phyloP scores from a whole-genome alignment of 768 basidiomycete species.

The Termitomyces titanicus region DNA sequence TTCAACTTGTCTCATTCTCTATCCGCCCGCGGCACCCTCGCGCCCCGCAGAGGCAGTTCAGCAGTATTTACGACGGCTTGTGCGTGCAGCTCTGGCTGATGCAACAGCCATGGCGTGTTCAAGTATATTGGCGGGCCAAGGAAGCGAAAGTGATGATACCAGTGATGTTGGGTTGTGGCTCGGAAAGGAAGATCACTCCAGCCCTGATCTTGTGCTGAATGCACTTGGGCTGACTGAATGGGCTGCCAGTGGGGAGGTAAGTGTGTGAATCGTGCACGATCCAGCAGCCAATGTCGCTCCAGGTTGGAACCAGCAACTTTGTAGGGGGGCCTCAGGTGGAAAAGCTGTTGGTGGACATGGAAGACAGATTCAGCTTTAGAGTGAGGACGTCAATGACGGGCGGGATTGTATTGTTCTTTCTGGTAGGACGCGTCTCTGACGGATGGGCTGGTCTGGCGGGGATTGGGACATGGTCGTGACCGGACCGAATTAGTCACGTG shows the following conservation, averaged over 20 bases:
- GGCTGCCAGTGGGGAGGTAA: slow-evolving; percentile 12
- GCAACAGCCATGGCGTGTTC: slow-evolving; percentile 40
- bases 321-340: background rate
- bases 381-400: slow-evolving; percentile 15
- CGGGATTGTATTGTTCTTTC: slow-evolving; percentile 31
- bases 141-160: slow-evolving; percentile 56
- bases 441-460: slow-evolving; percentile 35
- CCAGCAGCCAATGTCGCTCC: slow-evolving; percentile 4
- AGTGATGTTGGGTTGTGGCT: slow-evolving; percentile 53
- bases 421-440: slow-evolving; percentile 28
- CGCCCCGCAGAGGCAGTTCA: slow-evolving; percentile 2
- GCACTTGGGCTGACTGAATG: slow-evolving; percentile 28
- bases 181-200: slow-evolving; percentile 34
- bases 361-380: slow-evolving; percentile 25
- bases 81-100: slow-evolving; percentile 31
- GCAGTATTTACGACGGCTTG: slow-evolving; percentile 30
- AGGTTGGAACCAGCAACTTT: background rate
- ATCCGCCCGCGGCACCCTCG: slow-evolving; percentile 11
- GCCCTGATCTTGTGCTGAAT: slow-evolving; percentile 23
- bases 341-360: slow-evolving; percentile 6
- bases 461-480: slow-evolving; percentile 31
- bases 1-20: slow-evolving; percentile 17
- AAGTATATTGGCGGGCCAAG: slow-evolving; percentile 50
- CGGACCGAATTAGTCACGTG: slow-evolving; percentile 8
- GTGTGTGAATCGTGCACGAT: slow-evolving; percentile 9